Evolutionary conservation across 1,139 yeast species (phyloP), one percentile per base, ranked within the genome.

Genomic region (Nadsonia starkeyi-henricii): DNA sequence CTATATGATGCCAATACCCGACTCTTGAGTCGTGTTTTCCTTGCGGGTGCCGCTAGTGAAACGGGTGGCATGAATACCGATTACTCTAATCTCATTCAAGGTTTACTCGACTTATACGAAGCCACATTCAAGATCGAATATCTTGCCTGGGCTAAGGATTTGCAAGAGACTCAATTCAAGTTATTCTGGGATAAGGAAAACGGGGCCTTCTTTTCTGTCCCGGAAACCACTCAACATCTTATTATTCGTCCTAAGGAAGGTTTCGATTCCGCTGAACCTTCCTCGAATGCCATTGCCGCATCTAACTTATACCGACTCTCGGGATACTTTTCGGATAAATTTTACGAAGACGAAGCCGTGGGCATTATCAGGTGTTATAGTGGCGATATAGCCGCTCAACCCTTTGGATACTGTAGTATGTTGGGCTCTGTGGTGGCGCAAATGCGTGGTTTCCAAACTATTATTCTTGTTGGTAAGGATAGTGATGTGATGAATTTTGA

Each of bases 261-360:
- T 19, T 64, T 63, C 48, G 72, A 68, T 50, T 51, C 62, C n/a
- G 66, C 68, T 1, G 70, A 65, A 51, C 71, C 72, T 0, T 59
- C 66, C 26, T 54, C 68, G 9, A 66, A 68, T 44, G 68, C 68
- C 7, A 59, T 67, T 0, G 57, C 70, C 0, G 58, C 62, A 2
- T 46, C 48, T 30, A 68, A 68, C 52, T 56, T 68, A 37, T 53
- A 50, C 45, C 49, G 64, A 18, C 58, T 67, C 3, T 57, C 56
- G 3, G 55, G 59, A 12, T 52, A 64, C 45, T 51, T 62, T 2
- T 57, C 54, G 17, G 55, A 57, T 20, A 47, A 54, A 1, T 52
- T 51, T 18, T 62, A 56, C 46, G 54, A 53, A 43, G 51, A 51
- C 41, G 50, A 51, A 20, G 67, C 65, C 4, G 52, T 51, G 19